Evolutionary conservation across 257 asterid genomes (phyloP).

Genomic region (Plantago ovata): DNA sequence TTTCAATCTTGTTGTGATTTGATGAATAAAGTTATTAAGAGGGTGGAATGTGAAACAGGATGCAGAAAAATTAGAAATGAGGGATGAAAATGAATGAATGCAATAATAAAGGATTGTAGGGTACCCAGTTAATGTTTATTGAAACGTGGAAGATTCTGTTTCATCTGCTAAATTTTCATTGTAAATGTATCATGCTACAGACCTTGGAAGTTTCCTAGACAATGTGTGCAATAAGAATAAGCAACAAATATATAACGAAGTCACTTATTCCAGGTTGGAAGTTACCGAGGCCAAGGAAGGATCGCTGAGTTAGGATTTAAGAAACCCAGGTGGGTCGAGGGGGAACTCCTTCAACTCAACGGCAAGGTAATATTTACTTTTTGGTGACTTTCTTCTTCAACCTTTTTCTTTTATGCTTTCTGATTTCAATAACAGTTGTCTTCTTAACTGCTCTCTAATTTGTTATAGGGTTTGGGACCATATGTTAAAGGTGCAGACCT

Average conservation of each 20-base stretch:
- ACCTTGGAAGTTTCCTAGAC: too few species aligned
- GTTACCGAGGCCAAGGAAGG: conserved; percentile 91
- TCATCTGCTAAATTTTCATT: too few species aligned
- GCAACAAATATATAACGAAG: background rate
- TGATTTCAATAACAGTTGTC: background rate
- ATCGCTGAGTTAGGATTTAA: conserved; percentile 82
- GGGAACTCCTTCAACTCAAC: conserved; percentile 84
- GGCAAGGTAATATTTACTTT: conserved; percentile 59
- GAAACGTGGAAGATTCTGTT: too few species aligned
- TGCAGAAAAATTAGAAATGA: too few species aligned
- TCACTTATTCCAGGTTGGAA: conserved; percentile 56
- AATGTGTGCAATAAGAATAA: too few species aligned
- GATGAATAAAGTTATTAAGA: background rate
- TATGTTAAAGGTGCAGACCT: conserved; percentile 87
- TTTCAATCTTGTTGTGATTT: background rate
- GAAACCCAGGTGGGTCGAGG: conserved; percentile 92
- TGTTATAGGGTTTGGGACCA: conserved; percentile 71
- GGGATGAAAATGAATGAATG: too few species aligned
- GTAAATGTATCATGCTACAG: too few species aligned
- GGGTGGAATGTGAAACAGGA: background rate
- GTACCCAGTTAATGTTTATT: too few species aligned
- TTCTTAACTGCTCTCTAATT: background rate
- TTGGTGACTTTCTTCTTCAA: background rate
- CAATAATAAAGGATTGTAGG: too few species aligned
- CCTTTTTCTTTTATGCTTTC: background rate